Evolutionary conservation across 202 grass and related monocot species (phyloP).

Genomic region (Saccharum hybrid): DNA sequence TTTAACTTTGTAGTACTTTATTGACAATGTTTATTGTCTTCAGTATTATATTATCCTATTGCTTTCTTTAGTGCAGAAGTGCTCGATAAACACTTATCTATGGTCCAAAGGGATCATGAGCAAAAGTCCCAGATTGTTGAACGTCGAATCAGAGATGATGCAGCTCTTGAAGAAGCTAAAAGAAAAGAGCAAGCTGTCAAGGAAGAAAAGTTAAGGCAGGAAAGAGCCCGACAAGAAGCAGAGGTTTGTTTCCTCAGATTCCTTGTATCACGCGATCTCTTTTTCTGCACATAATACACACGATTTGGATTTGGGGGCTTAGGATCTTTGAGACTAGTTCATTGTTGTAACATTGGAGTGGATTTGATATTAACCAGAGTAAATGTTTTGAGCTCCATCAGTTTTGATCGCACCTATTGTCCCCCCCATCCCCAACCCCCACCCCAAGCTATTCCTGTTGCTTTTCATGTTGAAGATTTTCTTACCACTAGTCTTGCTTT

Average conservation of each 20-base stretch:
- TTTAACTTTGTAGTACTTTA: neutral
- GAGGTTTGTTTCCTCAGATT: constrained; percentile 62
- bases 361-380: neutral
- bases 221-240: constrained; percentile 76
- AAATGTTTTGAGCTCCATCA: constrained; percentile 20
- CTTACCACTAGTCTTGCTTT: constrained; percentile 4
- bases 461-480: neutral
- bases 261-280: constrained; percentile 16
- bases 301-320: constrained; percentile 5
- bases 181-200: constrained; percentile 70
- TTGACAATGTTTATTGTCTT: constrained; percentile 25
- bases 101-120: constrained; percentile 91
- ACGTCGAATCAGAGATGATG: constrained; percentile 90
- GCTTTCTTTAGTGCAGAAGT: constrained; percentile 86
- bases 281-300: neutral
- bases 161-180: constrained; percentile 89
- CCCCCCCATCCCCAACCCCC: no score
- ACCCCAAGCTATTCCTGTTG: neutral
- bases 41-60: constrained; percentile 42
- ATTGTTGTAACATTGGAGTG: constrained; percentile 13
- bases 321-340: neutral
- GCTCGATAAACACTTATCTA: constrained; percentile 87
- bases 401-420: constrained; percentile 8
- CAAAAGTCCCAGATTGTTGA: constrained; percentile 87
- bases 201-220: constrained; percentile 85